Base-by-base conservation (phyloP, 148 eudicot genomes). In the Cornus controversa region DNA sequence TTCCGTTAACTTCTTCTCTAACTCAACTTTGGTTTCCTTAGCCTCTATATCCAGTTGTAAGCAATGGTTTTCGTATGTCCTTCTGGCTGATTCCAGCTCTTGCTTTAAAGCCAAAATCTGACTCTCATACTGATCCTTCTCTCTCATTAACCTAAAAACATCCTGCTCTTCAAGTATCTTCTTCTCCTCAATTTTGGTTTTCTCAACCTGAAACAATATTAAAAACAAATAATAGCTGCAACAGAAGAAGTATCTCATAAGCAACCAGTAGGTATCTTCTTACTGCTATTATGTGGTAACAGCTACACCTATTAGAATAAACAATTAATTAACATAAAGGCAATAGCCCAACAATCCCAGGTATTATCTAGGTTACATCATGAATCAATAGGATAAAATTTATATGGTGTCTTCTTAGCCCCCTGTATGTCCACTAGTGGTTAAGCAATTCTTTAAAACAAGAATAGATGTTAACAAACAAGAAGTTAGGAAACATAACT, bases 101-200 rank as follows among this genome's bases (percentile, higher is more conserved):
- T 82, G 81, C 69, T 85, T 87, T 34, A 93, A 78, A 24, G 83
- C 79, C 70, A 73, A 71, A 69, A 96, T 82, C 79, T 89, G 89
- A 50, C 79, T 66, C 75, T 86, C 87, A 86, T 80, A 79, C 71
- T 81, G 78, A 54, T 90, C 90, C 74, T 81, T 90, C 75, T 90
- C 97, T 81, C 84, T 85, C 78, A 78, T 87, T 69, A 93, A 76
- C 79, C 82, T 87, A 50, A 79, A 75, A 70, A 86, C 77, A 78
- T 91, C 93, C 72, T 84, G 84, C 78, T 88, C 93, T 73, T 80
- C 89, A 72, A 74, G 82, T 84, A 83, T 87, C 79, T 80, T 88
- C 85, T 84, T 88, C 77, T 93, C 93, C 81, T 91, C 95, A 50
- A 92, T 75, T 72, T 86, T 86, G 23, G 77, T 66, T 83, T 93